phyloP scores from a whole-genome alignment of 768 basidiomycete species.

The Hygrophoropsis aurantiaca region DNA sequence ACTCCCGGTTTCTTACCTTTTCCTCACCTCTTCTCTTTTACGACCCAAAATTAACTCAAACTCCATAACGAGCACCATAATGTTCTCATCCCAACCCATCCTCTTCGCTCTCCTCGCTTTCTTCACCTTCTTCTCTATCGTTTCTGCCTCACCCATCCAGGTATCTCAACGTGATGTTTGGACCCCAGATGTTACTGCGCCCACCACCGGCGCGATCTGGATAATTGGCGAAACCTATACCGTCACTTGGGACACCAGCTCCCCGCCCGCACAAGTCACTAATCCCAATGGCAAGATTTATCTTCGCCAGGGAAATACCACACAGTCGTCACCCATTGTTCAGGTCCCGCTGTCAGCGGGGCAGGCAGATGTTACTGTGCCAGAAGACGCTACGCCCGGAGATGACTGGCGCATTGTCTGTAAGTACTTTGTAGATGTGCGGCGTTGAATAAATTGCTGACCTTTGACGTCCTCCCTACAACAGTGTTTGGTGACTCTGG shows the following conservation, averaged over 20 bases:
- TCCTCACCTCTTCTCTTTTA: not conserved
- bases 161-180: constrained; percentile 45
- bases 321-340: constrained; percentile 36
- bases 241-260: constrained; percentile 48
- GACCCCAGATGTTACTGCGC: constrained; percentile 42
- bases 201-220: constrained; percentile 39
- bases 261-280: constrained; percentile 46
- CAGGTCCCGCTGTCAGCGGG: constrained; percentile 36
- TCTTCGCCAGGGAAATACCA: constrained; percentile 35
- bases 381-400: constrained; percentile 34
- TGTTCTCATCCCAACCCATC: constrained; percentile 9
- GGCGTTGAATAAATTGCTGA: constrained; percentile 2
- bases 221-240: constrained; percentile 34
- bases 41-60: not conserved
- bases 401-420: constrained; percentile 43
- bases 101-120: constrained; percentile 13
- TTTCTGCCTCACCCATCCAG: constrained; percentile 28
- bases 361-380: constrained; percentile 38
- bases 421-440: constrained; percentile 26
- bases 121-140: constrained; percentile 24
- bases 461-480: no score
- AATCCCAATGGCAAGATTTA: constrained; percentile 43
- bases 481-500: constrained; percentile 58
- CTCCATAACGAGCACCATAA: constrained; percentile 17
- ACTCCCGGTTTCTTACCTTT: not conserved